Percentiles rank a stretch among this genome's conserved stretches.
phyloP scores from a whole-genome alignment of 768 basidiomycete genomes.

The Tubosaeta sp. region DNA sequence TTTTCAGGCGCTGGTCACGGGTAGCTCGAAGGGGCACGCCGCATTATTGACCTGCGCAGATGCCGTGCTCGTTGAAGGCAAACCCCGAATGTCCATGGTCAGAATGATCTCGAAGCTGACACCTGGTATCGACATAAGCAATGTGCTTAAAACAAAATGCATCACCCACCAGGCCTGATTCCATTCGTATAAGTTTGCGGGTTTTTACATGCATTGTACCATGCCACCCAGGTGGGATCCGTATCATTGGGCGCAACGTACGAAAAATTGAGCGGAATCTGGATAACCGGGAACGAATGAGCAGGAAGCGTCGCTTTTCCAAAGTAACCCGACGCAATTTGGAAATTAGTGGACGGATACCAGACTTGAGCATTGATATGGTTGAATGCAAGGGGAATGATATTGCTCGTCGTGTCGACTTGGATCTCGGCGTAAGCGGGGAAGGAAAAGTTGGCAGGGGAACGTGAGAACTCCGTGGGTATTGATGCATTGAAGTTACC shows the following conservation, averaged over 20 bases:
- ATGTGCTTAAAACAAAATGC: background rate
- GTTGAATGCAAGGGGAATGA: conserved; percentile 72
- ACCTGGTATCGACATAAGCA: conserved; percentile 17
- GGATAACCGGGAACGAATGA: conserved; percentile 57
- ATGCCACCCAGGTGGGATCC: conserved; percentile 79
- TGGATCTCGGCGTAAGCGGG: conserved; percentile 70
- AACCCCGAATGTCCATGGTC: conserved; percentile 65
- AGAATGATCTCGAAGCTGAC: conserved; percentile 65
- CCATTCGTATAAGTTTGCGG: conserved; percentile 42
- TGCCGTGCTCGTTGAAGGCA: conserved; percentile 48
- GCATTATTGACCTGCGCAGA: conserved; percentile 58
- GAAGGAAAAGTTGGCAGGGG: conserved; percentile 90
- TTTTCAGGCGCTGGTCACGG: conserved; percentile 45
- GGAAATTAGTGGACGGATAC: conserved; percentile 60
- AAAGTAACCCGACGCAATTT: conserved; percentile 66
- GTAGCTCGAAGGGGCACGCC: conserved; percentile 65
- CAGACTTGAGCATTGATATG: conserved; percentile 63
- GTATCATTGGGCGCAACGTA: conserved; percentile 76
- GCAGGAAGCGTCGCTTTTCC: conserved; percentile 59
- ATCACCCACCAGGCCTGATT: conserved; percentile 55
- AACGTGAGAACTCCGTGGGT: conserved; percentile 61
- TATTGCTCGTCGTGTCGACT: conserved; percentile 71
- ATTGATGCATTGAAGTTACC: conserved; percentile 54
- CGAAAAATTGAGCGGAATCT: conserved; percentile 78
- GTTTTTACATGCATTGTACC: conserved; percentile 78